Conservation (phyloP, 2,329 filamentous ascomycete species). For the Penicillium decumbens region DNA sequence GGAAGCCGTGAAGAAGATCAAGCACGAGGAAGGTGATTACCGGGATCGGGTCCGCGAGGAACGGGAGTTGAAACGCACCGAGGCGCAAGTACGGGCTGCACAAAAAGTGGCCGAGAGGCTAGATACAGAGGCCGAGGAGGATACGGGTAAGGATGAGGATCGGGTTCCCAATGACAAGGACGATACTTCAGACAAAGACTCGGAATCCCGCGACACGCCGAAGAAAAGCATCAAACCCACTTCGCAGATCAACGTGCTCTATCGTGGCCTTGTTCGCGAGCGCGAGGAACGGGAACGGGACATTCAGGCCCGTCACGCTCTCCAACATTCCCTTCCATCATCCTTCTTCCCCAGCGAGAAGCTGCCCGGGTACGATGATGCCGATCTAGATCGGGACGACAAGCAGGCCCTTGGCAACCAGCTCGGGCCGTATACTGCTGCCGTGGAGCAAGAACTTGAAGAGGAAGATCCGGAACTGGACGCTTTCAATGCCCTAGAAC, state of each 20-base stretch:
- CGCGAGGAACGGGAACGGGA: constrained; percentile 57
- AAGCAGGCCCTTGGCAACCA: constrained; percentile 60
- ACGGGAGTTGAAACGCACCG: constrained; percentile 62
- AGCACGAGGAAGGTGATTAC: constrained; percentile 66
- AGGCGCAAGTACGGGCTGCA: constrained; percentile 68
- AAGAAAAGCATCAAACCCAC: constrained; percentile 47
- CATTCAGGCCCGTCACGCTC: constrained; percentile 29
- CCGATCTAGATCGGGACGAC: constrained; percentile 68
- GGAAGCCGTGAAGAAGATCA: constrained; percentile 55
- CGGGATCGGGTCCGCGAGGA: constrained; percentile 67
- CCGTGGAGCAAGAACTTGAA: constrained; percentile 54
- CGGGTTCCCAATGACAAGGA: constrained; percentile 12
- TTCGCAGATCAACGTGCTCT: constrained; percentile 69
- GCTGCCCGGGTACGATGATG: constrained; percentile 64
- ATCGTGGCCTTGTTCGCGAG: constrained; percentile 67
- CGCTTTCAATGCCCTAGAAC: constrained; percentile 67
- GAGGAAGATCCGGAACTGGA: constrained; percentile 76
- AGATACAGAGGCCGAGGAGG: constrained; percentile 51
- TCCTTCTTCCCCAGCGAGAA: constrained; percentile 36
- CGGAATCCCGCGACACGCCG: neutral
- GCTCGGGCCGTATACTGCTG: constrained; percentile 34
- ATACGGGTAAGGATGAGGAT: constrained; percentile 14
- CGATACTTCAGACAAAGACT: constrained; percentile 9
- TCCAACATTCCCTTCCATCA: constrained; percentile 32
- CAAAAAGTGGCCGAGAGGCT: constrained; percentile 79